A percentile compares a stretch with the other conserved stretches of the same genome.
Evolutionary conservation across 768 basidiomycete genomes (phyloP).

Genomic region (Phaeolepiota aurea): DNA sequence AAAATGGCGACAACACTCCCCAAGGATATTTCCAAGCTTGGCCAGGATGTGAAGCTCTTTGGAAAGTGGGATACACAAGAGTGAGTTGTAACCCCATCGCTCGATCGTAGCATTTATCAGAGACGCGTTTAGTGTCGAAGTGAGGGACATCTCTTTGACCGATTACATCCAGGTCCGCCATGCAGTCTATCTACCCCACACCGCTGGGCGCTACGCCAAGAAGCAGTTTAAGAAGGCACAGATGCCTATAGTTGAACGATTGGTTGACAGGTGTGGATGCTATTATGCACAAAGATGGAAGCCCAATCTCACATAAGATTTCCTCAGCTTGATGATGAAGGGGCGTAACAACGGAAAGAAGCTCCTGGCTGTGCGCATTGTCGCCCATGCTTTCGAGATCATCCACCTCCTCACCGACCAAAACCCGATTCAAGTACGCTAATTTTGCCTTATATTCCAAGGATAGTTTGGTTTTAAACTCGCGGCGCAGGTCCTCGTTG

Average conservation of each 20-base stretch:
- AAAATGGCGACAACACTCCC: constrained; percentile 77
- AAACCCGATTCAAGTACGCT: constrained; percentile 93
- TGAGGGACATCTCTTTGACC: constrained; percentile 97
- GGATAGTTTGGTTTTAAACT: constrained; percentile 4
- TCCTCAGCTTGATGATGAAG: constrained; percentile 98
- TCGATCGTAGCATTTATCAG: constrained; percentile 83
- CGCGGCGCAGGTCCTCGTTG: constrained; percentile 70
- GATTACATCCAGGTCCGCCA: constrained; percentile 99
- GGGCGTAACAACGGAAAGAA: constrained; percentile 99
- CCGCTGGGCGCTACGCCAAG: constrained; percentile 97
- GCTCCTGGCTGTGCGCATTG: constrained; percentile 96
- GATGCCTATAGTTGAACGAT: constrained; percentile 99
- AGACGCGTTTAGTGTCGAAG: constrained; percentile 68
- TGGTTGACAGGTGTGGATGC: constrained; percentile 83
- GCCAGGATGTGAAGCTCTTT: constrained; percentile 90
- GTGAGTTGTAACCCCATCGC: constrained; percentile 43
- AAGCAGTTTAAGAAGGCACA: constrained; percentile 99
- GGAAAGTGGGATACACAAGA: constrained; percentile 98
- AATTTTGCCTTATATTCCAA: not conserved
- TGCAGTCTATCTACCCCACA: constrained; percentile 96
- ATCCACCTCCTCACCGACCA: constrained; percentile 99
- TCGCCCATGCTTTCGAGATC: constrained; percentile 98
- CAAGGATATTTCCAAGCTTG: constrained; percentile 73
- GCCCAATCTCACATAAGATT: not conserved
- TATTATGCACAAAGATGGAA: not conserved